Percentiles rank a stretch among this genome's conserved stretches.
These are phyloP conservation scores for Corymbia calophylla DNA, from an alignment of 441 rosid species.

Conservation along the genomic window DNA sequence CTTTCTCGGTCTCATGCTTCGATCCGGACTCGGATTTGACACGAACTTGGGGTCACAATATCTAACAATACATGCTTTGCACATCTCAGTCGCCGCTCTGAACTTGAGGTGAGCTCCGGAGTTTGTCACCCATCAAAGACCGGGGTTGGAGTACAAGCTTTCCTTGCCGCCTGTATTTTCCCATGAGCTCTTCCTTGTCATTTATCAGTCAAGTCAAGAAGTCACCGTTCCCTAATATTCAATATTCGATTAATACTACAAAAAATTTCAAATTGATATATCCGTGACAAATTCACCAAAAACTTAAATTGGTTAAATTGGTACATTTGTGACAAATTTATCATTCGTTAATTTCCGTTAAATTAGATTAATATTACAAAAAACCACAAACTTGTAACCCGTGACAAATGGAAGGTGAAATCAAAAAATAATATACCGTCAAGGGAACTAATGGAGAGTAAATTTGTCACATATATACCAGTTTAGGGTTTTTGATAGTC, in stretches of 20 bases:
- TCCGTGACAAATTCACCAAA: no score
- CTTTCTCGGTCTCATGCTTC: rapidly evolving
- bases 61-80: neutral
- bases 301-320: no score
- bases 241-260: neutral
- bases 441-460: no score
- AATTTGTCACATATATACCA: no score
- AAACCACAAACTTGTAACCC: no score
- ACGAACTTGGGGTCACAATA: neutral
- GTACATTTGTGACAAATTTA: no score
- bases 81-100: neutral
- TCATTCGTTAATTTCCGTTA: no score
- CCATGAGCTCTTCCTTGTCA: neutral
- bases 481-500: no score
- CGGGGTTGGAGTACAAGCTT: neutral
- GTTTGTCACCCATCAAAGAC: neutral
- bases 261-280: no score
- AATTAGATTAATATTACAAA: no score
- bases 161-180: neutral
- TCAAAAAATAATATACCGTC: no score
- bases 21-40: neutral
- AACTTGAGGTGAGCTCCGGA: neutral
- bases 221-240: neutral
- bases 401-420: no score
- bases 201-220: neutral